Evolutionary conservation across 768 basidiomycete genomes (phyloP), one percentile per base, ranked within the genome.

Genomic region (Pulveroboletus ravenelii): DNA sequence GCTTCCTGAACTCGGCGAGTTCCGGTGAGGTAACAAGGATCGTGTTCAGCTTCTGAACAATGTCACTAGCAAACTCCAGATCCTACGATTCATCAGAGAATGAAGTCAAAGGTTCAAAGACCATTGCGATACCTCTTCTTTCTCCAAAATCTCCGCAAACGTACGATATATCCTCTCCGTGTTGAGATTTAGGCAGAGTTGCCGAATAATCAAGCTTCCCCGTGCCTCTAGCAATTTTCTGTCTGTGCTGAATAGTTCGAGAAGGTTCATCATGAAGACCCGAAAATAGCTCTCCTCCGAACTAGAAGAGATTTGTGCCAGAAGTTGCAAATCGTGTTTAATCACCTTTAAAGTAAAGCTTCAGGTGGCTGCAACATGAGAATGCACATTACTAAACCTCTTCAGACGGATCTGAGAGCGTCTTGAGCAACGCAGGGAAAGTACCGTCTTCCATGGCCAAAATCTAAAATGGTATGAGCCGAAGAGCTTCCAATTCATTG

Each of bases 1-100:
- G 77, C 64, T 89, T 89, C 48, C 96, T 78, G 69, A 98, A 97
- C 50, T 99, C 96, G 5, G 84, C 81, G n/a, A 99, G 73, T 66
- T 99, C 95, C 0, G 93, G 93, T 2, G 93, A 93, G 6, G 95
- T 98, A 56, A 95, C 94, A 44, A 99, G 75, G 58, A 99, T 98
- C 65, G 93, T 85, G 64, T 93, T 98, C 42, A 99, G 74, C 70
- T 98, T 97, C 72, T 96, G 93, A 14, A 99, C 93, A 67, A 99
- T 98, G 54, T 90, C 87, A 60, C 93, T 92, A 2, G 95, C 94
- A 67, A 98, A 98, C 66, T 98, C 96, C 37, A 98, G 79, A 66
- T 99, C 96, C 92, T 95, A 52, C 27, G 35, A 5, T 14, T 10
- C 13, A 29, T 41, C 46, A 53, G 44, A 25, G 48, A 14, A 40